phyloP scores from a whole-genome alignment of 1,284 basidiomycete genomes.

The Rhodotorula sp. region DNA sequence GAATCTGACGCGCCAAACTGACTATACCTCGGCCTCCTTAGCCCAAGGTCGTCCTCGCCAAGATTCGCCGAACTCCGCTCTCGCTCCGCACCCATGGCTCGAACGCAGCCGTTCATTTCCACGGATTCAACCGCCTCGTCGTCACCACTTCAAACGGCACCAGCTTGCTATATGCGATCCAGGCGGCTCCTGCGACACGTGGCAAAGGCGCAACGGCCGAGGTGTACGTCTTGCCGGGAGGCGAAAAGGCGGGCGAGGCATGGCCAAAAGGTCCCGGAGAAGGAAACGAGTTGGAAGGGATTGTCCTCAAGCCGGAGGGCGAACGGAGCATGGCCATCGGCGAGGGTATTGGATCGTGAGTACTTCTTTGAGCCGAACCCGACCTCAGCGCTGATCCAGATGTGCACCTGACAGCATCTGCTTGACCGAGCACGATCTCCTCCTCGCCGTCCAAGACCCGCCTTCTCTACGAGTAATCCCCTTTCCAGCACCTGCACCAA shows the following conservation, averaged over 20 bases:
- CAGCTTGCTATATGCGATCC: conserved; percentile 35
- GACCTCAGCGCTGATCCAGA: too few relatives aligned
- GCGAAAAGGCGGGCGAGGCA: conserved; percentile 11
- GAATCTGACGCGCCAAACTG: too few relatives aligned
- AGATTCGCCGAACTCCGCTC: conserved; percentile 29
- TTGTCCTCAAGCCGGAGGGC: conserved; percentile 22
- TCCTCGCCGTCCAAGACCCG: conserved; percentile 41
- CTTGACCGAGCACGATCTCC: conserved; percentile 30
- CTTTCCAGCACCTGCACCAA: conserved; percentile 20
- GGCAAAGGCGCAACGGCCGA: not conserved
- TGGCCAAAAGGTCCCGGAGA: conserved; percentile 38
- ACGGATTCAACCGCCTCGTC: conserved; percentile 22
- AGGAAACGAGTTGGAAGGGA: conserved; percentile 22
- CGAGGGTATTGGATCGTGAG: conserved; percentile 35
- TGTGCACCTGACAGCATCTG: conserved; percentile 16
- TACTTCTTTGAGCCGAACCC: too few relatives aligned
- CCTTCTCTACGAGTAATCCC: conserved; percentile 41
- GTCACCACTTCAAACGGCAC: conserved; percentile 37
- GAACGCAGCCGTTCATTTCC: conserved; percentile 28
- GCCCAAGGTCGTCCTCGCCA: conserved; percentile 41
- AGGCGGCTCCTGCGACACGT: not conserved
- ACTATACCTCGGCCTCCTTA: not conserved
- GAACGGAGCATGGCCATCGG: conserved; percentile 31
- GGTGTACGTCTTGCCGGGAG: conserved; percentile 37
- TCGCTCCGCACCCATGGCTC: conserved; percentile 39